A percentile compares a stretch with the other conserved stretches of the same genome.
phyloP scores from a whole-genome alignment of 371 early-diverging fungal genomes.

The Choanephora cucurbitarum region DNA sequence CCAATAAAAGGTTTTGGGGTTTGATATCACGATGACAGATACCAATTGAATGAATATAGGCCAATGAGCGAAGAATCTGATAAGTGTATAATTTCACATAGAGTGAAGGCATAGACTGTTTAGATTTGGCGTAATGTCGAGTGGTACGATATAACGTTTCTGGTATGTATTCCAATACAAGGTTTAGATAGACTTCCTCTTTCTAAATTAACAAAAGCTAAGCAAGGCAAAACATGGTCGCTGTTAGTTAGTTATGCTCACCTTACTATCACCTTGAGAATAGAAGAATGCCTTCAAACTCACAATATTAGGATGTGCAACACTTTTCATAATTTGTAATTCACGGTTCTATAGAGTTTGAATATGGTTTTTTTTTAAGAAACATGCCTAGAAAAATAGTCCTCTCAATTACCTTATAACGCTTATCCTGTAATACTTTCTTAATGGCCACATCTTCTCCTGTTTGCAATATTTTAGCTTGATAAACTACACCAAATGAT shows the following conservation, averaged over 20 bases:
- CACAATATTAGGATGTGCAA: conserved; percentile 85
- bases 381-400: too few relatives aligned
- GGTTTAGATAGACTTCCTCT: conserved; percentile 87
- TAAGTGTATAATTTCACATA: conserved; percentile 96
- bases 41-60: conserved; percentile 94
- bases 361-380: too few relatives aligned
- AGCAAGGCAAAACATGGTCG: too few relatives aligned
- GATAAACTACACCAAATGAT: conserved; percentile 96
- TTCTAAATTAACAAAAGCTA: too few relatives aligned
- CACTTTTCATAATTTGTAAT: conserved; percentile 86
- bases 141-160: conserved; percentile 87
- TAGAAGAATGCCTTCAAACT: conserved; percentile 83
- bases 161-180: conserved; percentile 86
- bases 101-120: conserved; percentile 92
- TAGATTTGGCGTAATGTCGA: conserved; percentile 81
- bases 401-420: conserved; percentile 79
- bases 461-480: conserved; percentile 83
- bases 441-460: conserved; percentile 90
- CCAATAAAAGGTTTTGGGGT: conserved; percentile 97
- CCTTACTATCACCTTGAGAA: conserved; percentile 66
- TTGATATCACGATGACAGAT: conserved; percentile 96
- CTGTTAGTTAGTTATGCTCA: conserved; percentile 21
- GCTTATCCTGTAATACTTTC: conserved; percentile 94
- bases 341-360: conserved; percentile 79
- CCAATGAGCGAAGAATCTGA: conserved; percentile 93